Percentiles rank a stretch among this genome's conserved stretches.
phyloP scores from a whole-genome alignment of 1,139 yeast genomes.

The Blastobotrys persicus region DNA sequence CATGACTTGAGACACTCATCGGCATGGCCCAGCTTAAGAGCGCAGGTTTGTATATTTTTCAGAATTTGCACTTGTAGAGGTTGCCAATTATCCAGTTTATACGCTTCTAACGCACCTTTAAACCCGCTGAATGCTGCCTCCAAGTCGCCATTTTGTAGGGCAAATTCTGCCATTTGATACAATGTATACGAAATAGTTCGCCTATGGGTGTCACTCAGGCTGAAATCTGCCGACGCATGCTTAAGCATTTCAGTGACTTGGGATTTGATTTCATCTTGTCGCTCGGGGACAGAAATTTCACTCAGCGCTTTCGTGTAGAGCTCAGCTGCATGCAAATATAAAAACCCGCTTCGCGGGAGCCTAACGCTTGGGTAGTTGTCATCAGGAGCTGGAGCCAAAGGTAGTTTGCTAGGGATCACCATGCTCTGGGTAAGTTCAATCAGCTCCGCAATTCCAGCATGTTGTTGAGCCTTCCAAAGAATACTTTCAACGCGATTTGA shows the following conservation, averaged over 20 bases:
- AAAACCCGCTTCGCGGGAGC: conserved; percentile 49
- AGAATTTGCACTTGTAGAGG: conserved; percentile 23
- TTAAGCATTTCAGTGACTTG: conserved; percentile 32
- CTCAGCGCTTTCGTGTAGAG: conserved; percentile 6
- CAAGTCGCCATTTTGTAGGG: conserved; percentile 35
- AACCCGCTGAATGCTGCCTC: conserved; percentile 41
- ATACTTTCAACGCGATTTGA: conserved; percentile 13
- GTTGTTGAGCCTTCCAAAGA: conserved; percentile 43
- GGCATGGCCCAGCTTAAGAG: conserved; percentile 17
- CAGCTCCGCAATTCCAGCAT: conserved; percentile 58
- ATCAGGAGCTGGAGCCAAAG: conserved; percentile 34
- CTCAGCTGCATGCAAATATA: conserved; percentile 44
- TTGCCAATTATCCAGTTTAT: conserved; percentile 32
- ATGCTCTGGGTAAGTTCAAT: conserved; percentile 47
- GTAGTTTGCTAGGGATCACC: conserved; percentile 41
- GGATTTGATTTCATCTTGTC: conserved; percentile 17
- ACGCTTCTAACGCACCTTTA: conserved; percentile 27
- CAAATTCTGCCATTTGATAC: conserved; percentile 52
- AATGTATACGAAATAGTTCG: conserved; percentile 45
- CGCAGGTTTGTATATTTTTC: conserved; percentile 22
- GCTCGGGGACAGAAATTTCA: conserved; percentile 14
- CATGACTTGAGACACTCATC: conserved; percentile 24
- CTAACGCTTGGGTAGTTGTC: conserved; percentile 34
- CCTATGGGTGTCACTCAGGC: conserved; percentile 16
- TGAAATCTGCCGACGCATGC: conserved; percentile 25